phyloP scores from a whole-genome alignment of 78 protist species.

The Trichosphaerium sp. region DNA sequence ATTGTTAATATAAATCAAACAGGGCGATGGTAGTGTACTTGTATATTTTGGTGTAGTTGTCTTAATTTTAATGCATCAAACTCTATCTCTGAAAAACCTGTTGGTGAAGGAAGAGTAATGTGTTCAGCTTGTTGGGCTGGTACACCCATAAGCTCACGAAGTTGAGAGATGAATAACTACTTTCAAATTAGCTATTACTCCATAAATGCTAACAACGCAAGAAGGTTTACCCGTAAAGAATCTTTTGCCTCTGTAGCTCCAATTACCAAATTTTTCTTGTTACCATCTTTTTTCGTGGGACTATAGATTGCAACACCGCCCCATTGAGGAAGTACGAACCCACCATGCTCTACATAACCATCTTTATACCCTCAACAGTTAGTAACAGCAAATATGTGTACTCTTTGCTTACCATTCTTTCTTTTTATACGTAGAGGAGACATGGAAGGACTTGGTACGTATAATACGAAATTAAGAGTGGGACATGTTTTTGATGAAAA shows the following conservation, averaged over 20 bases:
- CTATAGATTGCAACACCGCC: conserved; percentile 48
- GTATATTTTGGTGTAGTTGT: background rate
- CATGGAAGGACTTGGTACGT: conserved; percentile 16
- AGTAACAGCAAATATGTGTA: background rate
- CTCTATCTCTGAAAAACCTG: background rate
- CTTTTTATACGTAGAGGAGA: conserved; percentile 2
- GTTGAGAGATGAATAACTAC: conserved; percentile 20
- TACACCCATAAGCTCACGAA: conserved; percentile 42
- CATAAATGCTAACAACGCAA: too few relatives aligned
- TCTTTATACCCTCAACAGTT: background rate
- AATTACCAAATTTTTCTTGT: background rate
- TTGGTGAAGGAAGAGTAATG: background rate
- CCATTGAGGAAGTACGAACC: conserved; percentile 48
- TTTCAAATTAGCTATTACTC: too few relatives aligned
- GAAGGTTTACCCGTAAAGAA: background rate
- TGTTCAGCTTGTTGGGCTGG: background rate
- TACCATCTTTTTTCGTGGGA: background rate
- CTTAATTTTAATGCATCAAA: background rate
- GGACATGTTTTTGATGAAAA: conserved; percentile 32
- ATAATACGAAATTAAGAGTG: conserved; percentile 37
- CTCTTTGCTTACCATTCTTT: background rate
- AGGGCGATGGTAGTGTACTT: background rate
- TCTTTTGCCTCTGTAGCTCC: too few relatives aligned
- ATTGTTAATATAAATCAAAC: background rate
- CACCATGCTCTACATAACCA: background rate